Evolutionary conservation across 371 early-diverging fungal genomes (phyloP), one percentile per base, ranked within the genome.

Genomic region (Zopfochytrium polystomum): DNA sequence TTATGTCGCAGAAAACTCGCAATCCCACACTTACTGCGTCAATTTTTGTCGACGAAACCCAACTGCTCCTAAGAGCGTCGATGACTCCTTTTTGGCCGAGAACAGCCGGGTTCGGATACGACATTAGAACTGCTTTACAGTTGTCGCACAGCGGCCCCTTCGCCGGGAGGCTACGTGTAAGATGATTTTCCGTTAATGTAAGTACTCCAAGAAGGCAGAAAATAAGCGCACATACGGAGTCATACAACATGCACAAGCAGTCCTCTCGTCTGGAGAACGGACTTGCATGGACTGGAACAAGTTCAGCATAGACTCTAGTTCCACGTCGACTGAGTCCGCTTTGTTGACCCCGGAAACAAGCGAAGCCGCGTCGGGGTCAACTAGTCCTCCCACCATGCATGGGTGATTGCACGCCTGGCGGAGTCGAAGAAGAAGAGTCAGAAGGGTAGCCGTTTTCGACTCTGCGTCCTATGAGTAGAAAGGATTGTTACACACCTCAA

Each of bases 41-140:
- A 63, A 85, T 80, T n/a, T 73, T 69, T 20, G 67, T 75, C 78
- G 87, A 31, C 80, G 77, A 29, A 11, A 45, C 54, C 68, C 69
- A 88, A 29, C 9, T n/a, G n/a, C n/a, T n/a, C n/a, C n/a, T n/a
- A n/a, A n/a, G n/a, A n/a, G n/a, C n/a, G n/a, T n/a, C n/a, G n/a
- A n/a, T n/a, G n/a, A n/a, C n/a, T n/a, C n/a, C n/a, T n/a, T n/a
- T n/a, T n/a, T n/a, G n/a, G n/a, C n/a, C n/a, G n/a, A n/a, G n/a
- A n/a, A n/a, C n/a, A n/a, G n/a, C n/a, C n/a, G n/a, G 11, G 13
- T 51, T 51, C 6, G 18, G 15, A n/a, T n/a, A 47, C 48, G 48
- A 20, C 25, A 47, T 23, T 20, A 23, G 9, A 15, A 25, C 32
- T 27, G 51, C 11, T 18, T 13, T 32, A 27, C 25, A 51, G 29